phyloP scores from a whole-genome alignment of 1,284 basidiomycete genomes.

The Naganishia cerealis region DNA sequence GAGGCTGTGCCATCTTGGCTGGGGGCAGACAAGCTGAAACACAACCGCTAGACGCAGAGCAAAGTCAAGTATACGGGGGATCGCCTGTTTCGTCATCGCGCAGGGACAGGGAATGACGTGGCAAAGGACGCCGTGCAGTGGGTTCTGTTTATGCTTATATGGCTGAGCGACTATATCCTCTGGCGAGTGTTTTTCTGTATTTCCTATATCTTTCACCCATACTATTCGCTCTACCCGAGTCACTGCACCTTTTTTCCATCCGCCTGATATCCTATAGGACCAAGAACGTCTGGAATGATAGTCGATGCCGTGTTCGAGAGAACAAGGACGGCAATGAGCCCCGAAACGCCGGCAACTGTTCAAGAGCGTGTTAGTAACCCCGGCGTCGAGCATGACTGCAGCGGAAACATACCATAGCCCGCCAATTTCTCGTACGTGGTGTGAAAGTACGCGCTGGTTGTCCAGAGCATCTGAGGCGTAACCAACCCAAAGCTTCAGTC shows the following conservation, averaged over 20 bases:
- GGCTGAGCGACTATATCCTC: no score
- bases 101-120: no score
- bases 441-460: slow-evolving; percentile 35
- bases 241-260: slow-evolving; percentile 22
- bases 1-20: slow-evolving; percentile 6
- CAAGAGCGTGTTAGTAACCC: not conserved
- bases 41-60: no score
- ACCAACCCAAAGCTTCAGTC: not conserved
- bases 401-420: slow-evolving; percentile 29
- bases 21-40: no score
- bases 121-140: no score
- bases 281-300: slow-evolving; percentile 16
- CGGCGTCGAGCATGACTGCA: not conserved
- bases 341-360: slow-evolving; percentile 21
- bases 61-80: no score
- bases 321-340: slow-evolving; percentile 15
- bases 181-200: not conserved
- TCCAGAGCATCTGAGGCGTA: slow-evolving; percentile 32
- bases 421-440: slow-evolving; percentile 32
- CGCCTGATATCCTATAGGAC: not conserved
- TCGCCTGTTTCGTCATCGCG: no score
- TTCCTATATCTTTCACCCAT: not conserved
- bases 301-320: slow-evolving; percentile 21
- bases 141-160: no score
- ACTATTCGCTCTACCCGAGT: not conserved